Conservation (phyloP, 1,284 basidiomycete genomes). For the Boletellus sp. region DNA sequence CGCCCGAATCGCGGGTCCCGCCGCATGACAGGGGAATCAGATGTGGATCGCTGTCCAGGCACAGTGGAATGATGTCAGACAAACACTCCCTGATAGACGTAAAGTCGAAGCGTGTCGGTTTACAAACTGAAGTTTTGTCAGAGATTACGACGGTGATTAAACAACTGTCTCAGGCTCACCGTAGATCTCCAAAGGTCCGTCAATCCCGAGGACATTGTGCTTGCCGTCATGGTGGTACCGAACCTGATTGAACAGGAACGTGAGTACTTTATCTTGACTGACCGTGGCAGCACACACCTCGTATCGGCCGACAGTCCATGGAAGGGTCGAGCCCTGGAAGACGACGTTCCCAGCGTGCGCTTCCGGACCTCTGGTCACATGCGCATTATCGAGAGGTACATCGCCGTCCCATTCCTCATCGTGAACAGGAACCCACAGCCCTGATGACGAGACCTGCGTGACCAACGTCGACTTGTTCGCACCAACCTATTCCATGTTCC, state of each 20-base stretch:
- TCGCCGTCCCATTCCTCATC: conserved; percentile 94
- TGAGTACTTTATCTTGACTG: not conserved
- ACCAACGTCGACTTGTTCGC: conserved; percentile 81
- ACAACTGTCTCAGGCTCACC: conserved; percentile 47
- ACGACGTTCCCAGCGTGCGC: conserved; percentile 65
- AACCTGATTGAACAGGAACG: conserved; percentile 39
- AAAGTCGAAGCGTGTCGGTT: conserved; percentile 61
- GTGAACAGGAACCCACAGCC: conserved; percentile 91
- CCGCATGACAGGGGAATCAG: conserved; percentile 77
- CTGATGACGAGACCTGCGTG: conserved; percentile 84
- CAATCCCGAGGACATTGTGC: conserved; percentile 89
- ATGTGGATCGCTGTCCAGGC: conserved; percentile 81
- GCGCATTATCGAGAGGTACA: conserved; percentile 54
- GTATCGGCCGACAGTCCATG: conserved; percentile 85
- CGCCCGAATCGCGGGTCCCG: conserved; percentile 24
- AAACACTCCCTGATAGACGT: conserved; percentile 62
- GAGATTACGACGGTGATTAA: not conserved
- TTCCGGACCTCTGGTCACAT: conserved; percentile 36
- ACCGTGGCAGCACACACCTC: conserved; percentile 54
- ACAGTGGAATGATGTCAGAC: conserved; percentile 77
- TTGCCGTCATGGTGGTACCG: conserved; percentile 92
- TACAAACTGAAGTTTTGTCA: conserved; percentile 52
- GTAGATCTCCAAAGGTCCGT: conserved; percentile 84
- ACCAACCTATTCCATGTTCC: conserved; percentile 56
- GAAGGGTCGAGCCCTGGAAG: conserved; percentile 77